Base-by-base conservation (phyloP, 1,284 basidiomycete genomes). In the Ganoderma meredithae region DNA sequence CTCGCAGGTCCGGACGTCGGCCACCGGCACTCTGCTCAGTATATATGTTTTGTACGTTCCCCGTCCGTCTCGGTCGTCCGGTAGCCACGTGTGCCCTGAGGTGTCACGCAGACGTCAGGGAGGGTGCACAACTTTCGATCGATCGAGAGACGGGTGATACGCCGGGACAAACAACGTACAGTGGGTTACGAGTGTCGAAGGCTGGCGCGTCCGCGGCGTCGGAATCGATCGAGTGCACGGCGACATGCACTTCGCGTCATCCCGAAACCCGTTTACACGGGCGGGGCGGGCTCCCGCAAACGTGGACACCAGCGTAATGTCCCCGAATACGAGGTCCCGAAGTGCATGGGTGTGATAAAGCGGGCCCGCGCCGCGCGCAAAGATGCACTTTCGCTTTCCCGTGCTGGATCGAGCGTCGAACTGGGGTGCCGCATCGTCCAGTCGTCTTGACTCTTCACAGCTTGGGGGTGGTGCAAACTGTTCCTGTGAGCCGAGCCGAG, bases 91-190 rank as follows among this genome's bases (percentile, higher is more conserved):
- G 52, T 33, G 44, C n/a, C 12, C 9, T 19, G n/a, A 39, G 36
- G 22, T 52, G 13, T 19, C 27, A 33, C 15, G 6, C 15, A 33
- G 17, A 55, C 52, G 31, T 33, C 52, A 19, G 15, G 15, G 27
- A 55, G 31, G 31, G 19, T 6, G 22, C 12, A 25, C 10, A 52
- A 7, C 22, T 52, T 25, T 12, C 47, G 47, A 52, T 52, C 47
- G 47, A 52, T 15, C 47, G 47, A 52, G n/a, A 49, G n/a, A 49
- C n/a, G 47, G n/a, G 47, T 22, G 47, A 52, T 13, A 52, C n/a
- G 25, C 47, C 25, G 22, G 47, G 47, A 25, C 22, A 25, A 52
- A 52, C 22, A 13, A 13, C 25, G 12, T 55, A 9, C 19, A 12
- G 8, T 17, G 31, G 52, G 27, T 55, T 19, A 55, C 27, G 27